These are phyloP conservation scores for Cryphonectria parasitica DNA, from an alignment of 2,329 filamentous ascomycete species.

Conservation along the genomic window DNA sequence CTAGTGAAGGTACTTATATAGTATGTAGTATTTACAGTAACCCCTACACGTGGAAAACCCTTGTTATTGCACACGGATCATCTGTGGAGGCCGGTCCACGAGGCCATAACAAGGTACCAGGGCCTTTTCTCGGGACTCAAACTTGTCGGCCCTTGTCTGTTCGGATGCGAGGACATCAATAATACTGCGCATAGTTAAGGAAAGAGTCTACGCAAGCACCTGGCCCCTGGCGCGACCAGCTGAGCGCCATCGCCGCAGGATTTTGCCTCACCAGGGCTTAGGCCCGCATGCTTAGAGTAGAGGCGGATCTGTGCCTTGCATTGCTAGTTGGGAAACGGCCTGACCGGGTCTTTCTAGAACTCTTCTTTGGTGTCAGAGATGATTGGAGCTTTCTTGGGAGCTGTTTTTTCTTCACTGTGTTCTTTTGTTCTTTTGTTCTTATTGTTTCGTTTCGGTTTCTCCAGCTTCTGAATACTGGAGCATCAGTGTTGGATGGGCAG, in stretches of 20 bases:
- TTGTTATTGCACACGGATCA: not conserved
- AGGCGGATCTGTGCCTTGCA: not conserved
- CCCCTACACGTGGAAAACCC: not conserved
- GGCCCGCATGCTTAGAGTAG: not conserved
- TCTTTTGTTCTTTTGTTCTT: not conserved
- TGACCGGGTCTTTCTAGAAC: not conserved
- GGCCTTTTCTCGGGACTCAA: not conserved
- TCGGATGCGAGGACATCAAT: not conserved
- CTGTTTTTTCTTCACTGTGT: not conserved
- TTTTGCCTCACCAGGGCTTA: not conserved
- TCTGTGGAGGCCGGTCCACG: not conserved
- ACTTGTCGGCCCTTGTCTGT: not conserved
- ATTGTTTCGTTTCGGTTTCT: not conserved
- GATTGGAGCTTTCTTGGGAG: not conserved
- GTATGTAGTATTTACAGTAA: too few species aligned
- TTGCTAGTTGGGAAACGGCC: not conserved
- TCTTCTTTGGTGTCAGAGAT: not conserved
- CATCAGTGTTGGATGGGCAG: not conserved
- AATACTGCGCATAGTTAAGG: not conserved
- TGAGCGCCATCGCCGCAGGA: not conserved
- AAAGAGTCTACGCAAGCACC: too few species aligned
- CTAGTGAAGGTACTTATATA: not conserved
- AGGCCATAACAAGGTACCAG: not conserved
- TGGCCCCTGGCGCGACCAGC: not conserved
- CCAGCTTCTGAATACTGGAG: not conserved